phyloP scores from a whole-genome alignment of 805 yeast species.

The Cyberlindnera xylosilytica region DNA sequence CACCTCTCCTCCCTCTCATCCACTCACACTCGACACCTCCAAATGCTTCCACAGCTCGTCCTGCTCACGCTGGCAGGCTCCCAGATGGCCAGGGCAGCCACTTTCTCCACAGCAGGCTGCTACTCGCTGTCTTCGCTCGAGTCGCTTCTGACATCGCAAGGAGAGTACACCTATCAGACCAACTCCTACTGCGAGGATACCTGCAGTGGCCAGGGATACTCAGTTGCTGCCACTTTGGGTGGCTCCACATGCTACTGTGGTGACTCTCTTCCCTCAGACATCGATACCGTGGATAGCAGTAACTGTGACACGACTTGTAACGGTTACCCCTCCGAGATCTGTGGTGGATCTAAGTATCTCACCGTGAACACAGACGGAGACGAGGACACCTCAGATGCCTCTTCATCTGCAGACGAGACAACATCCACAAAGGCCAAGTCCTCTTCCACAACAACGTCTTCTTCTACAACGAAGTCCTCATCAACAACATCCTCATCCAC shows the following conservation, averaged over 20 bases:
- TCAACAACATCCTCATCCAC: slow-evolving; percentile 14
- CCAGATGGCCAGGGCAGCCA: background rate
- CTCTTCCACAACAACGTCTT: slow-evolving; percentile 10
- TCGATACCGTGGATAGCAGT: slow-evolving; percentile 26
- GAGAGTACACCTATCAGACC: slow-evolving; percentile 56
- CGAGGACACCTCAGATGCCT: slow-evolving; percentile 19
- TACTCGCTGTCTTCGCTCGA: slow-evolving; percentile 28
- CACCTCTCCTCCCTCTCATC: too few relatives aligned
- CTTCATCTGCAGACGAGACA: slow-evolving; percentile 16
- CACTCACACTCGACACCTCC: too few relatives aligned
- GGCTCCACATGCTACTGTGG: slow-evolving; percentile 73
- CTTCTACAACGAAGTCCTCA: slow-evolving; percentile 14
- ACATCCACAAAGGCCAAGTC: slow-evolving; percentile 7
- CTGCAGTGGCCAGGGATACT: slow-evolving; percentile 44
- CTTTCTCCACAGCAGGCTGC: slow-evolving; percentile 31
- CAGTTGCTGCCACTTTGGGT: slow-evolving; percentile 47
- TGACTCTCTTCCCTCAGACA: slow-evolving; percentile 35
- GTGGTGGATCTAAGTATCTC: slow-evolving; percentile 59
- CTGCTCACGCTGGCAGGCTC: slow-evolving; percentile 4
- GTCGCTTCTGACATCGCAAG: slow-evolving; percentile 33
- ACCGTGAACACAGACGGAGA: slow-evolving; percentile 39
- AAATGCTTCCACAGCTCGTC: slow-evolving; percentile 6
- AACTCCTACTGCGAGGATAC: slow-evolving; percentile 50
- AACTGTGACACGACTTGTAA: slow-evolving; percentile 47
- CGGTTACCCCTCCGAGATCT: slow-evolving; percentile 60